Conservation (phyloP, 345 rosid species). For the Melastoma malabathricum region DNA sequence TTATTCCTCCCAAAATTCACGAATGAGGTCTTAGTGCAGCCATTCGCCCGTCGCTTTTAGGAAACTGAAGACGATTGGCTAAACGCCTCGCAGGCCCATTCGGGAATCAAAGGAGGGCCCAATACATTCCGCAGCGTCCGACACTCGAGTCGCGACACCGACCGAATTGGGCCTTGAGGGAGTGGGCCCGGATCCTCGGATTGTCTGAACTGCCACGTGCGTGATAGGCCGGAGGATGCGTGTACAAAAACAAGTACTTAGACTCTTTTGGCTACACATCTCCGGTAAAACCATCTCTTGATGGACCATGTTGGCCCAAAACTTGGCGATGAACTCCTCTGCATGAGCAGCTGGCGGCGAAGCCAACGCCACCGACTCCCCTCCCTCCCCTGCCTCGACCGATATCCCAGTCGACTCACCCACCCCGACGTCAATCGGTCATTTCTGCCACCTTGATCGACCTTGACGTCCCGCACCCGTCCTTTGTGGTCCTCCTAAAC, state of each 20-base stretch:
- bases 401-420: not conserved
- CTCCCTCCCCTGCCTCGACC: not conserved
- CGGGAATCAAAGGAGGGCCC: too few species aligned
- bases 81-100: too few species aligned
- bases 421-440: not conserved
- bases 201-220: too few species aligned
- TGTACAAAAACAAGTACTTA: not conserved
- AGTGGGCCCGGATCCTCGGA: too few species aligned
- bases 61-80: too few species aligned
- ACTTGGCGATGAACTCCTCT: constrained; percentile 45
- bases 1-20: too few species aligned
- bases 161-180: too few species aligned
- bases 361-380: constrained; percentile 14
- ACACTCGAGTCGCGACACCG: too few species aligned
- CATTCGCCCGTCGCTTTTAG: too few species aligned
- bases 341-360: constrained; percentile 53
- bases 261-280: constrained; percentile 10
- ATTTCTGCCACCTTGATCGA: not conserved
- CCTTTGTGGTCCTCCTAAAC: constrained; percentile 14
- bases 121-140: too few species aligned
- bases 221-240: too few species aligned
- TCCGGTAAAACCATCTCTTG: constrained; percentile 35
- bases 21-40: too few species aligned
- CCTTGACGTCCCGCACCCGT: not conserved
- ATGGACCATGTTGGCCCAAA: constrained; percentile 40